Conservation (phyloP, 768 basidiomycete species). For the Cystobasidium tubakii region DNA sequence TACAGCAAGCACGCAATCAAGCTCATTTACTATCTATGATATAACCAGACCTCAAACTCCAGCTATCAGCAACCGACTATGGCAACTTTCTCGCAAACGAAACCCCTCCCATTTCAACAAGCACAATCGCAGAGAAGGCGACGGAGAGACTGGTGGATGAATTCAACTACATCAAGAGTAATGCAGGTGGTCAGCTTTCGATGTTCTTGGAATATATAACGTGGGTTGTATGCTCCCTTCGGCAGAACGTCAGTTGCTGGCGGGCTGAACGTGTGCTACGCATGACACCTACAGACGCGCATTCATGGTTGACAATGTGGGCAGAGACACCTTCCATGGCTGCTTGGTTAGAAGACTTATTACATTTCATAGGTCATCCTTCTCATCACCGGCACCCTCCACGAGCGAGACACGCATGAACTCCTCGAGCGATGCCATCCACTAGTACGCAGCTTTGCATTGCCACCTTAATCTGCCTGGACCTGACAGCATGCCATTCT, state of each 20-base stretch:
- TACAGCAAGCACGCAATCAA: neutral
- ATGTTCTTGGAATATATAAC: constrained; percentile 98
- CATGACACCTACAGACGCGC: constrained; percentile 61
- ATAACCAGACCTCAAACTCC: constrained; percentile 83
- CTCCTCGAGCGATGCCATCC: constrained; percentile 94
- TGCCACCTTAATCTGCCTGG: too few species aligned
- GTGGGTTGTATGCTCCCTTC: constrained; percentile 54
- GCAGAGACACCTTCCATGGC: neutral
- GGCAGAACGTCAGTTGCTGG: constrained; percentile 21
- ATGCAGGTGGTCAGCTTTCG: constrained; percentile 80
- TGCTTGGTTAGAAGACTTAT: neutral
- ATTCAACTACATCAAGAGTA: constrained; percentile 86
- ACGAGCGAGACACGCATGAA: constrained; percentile 95
- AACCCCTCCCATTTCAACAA: constrained; percentile 74
- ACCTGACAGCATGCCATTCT: too few species aligned
- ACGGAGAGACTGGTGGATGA: constrained; percentile 92
- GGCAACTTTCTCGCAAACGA: constrained; percentile 97
- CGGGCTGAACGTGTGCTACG: neutral
- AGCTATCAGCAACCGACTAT: constrained; percentile 93
- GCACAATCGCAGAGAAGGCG: constrained; percentile 93
- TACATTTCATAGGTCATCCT: constrained; percentile 62
- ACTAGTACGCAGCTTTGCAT: constrained; percentile 54
- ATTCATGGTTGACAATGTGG: constrained; percentile 95
- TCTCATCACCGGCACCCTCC: constrained; percentile 91
- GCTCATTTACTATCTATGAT: neutral